phyloP scores from a whole-genome alignment of 2,329 filamentous ascomycete species.

The Talaromyces islandicus region DNA sequence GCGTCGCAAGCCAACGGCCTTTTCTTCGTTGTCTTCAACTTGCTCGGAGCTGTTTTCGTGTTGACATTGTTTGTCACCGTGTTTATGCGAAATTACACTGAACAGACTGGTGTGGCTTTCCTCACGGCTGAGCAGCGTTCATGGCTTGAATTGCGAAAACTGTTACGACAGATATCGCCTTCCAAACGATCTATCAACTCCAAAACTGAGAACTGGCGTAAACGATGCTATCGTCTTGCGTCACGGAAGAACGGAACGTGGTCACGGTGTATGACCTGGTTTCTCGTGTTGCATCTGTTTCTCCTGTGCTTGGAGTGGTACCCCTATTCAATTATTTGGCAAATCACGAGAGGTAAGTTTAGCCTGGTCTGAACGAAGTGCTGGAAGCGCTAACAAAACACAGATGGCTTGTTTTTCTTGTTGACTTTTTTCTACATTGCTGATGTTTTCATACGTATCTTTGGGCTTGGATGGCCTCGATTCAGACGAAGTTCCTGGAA shows the following conservation, averaged over 20 bases:
- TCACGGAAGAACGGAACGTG: conserved; percentile 91
- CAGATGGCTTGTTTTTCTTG: conserved; percentile 68
- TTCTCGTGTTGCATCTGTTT: conserved; percentile 76
- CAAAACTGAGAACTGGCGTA: conserved; percentile 70
- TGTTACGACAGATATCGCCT: conserved; percentile 85
- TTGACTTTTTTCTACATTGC: conserved; percentile 77
- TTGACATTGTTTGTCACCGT: conserved; percentile 97
- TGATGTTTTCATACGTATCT: conserved; percentile 77
- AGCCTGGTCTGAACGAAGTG: neutral
- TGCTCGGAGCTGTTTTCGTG: conserved; percentile 92
- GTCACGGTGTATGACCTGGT: conserved; percentile 73
- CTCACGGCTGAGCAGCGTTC: conserved; percentile 92
- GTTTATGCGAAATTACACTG: conserved; percentile 99
- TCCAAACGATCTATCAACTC: conserved; percentile 85
- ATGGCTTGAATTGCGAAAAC: conserved; percentile 90
- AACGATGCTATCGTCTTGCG: conserved; percentile 91
- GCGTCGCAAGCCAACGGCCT: conserved; percentile 76
- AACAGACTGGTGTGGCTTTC: conserved; percentile 95
- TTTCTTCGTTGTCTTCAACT: conserved; percentile 95
- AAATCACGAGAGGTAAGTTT: conserved; percentile 52
- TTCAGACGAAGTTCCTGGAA: conserved; percentile 96
- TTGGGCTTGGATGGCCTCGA: conserved; percentile 84
- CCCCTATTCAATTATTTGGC: conserved; percentile 67
- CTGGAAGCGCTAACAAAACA: neutral
- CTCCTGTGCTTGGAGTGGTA: conserved; percentile 83